Evolutionary conservation across 2,329 filamentous ascomycete genomes (phyloP), one percentile per base, ranked within the genome.

Genomic region (Cercospora zeina): DNA sequence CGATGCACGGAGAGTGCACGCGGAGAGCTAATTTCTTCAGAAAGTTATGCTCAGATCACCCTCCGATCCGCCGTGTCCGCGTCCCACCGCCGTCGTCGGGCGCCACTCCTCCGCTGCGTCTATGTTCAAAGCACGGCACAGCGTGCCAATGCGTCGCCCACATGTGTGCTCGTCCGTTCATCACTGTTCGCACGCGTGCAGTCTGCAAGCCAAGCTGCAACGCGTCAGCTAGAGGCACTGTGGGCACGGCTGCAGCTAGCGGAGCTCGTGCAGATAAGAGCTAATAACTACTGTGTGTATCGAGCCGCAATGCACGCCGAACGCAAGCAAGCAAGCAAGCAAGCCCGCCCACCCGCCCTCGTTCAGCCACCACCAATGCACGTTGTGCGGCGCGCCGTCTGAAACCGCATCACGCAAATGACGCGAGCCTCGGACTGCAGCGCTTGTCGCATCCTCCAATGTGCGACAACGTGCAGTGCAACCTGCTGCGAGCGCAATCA

Each of bases 161-260:
- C n/a, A n/a, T n/a, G n/a, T n/a, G n/a, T n/a, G n/a, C n/a, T n/a
- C n/a, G n/a, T n/a, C n/a, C n/a, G n/a, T n/a, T 42, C 37, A n/a
- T 42, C 16, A n/a, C 37, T 11, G n/a, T 16, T 42, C 37, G n/a
- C 21, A n/a, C 47, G 21, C 21, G 21, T 24, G 47, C 47, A 5
- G 21, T 6, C 47, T 42, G 11, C 11, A n/a, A 14, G 47, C 47
- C 47, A 51, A 51, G 47, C 47, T 30, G 47, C 47, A 51, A 51
- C 47, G 47, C 47, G 47, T 51, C 47, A 51, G 47, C 47, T 33
- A n/a, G n/a, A n/a, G n/a, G n/a, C n/a, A n/a, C n/a, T n/a, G n/a
- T n/a, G n/a, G n/a, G n/a, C n/a, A n/a, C n/a, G n/a, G n/a, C n/a
- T n/a, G n/a, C n/a, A n/a, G n/a, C n/a, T n/a, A n/a, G 36, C 36